Conservation (phyloP, 1,284 basidiomycete species). For the Sanghuangporus weigelae region DNA sequence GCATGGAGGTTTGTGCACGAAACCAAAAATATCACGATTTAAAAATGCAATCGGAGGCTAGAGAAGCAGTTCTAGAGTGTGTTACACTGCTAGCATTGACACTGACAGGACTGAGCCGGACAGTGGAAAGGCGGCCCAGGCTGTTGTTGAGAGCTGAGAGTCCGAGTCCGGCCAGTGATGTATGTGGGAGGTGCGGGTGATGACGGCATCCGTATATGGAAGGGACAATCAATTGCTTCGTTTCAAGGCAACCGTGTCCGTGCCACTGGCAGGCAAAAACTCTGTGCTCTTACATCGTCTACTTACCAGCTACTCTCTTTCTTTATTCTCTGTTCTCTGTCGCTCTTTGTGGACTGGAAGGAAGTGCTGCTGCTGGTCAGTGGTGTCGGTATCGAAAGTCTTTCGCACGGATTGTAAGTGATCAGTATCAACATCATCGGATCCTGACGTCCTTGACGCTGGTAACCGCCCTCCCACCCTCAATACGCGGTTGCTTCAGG, state of each 20-base stretch:
- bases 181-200: background rate
- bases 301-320: too few relatives aligned
- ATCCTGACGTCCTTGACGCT: slow-evolving; percentile 9
- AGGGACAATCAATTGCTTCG: background rate
- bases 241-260: background rate
- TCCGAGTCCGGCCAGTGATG: background rate
- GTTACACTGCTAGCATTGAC: too few relatives aligned
- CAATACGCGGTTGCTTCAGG: slow-evolving; percentile 13
- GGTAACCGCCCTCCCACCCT: slow-evolving; percentile 9
- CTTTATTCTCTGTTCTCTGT: background rate
- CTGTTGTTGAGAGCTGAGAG: background rate
- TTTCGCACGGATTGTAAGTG: background rate
- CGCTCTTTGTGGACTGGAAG: background rate
- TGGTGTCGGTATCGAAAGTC: background rate
- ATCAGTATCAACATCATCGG: slow-evolving; percentile 6
- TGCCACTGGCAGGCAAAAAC: background rate
- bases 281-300: background rate
- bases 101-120: too few relatives aligned
- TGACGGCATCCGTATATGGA: background rate
- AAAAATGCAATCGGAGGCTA: too few relatives aligned
- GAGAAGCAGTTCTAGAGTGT: too few relatives aligned
- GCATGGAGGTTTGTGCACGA: too few relatives aligned
- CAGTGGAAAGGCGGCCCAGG: background rate
- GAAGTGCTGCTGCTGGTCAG: background rate
- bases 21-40: too few relatives aligned